Evolutionary conservation across 108 stramenopile species (phyloP).

Genomic region (Cyclostephanos tholiformis): DNA sequence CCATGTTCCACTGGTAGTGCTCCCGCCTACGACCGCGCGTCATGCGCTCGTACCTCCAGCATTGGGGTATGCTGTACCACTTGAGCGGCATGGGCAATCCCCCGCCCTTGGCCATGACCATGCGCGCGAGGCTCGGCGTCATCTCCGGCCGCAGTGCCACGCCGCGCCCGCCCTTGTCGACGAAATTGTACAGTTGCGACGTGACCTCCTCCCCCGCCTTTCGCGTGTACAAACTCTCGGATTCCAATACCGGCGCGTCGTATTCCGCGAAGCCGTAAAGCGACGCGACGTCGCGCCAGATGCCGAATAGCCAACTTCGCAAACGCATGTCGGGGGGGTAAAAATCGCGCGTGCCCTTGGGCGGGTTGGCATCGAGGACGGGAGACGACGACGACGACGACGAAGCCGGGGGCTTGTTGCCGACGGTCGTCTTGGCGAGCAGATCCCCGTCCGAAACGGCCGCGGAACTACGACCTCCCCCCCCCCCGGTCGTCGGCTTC

Average conservation of each 20-base stretch:
- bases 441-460: constrained; percentile 77
- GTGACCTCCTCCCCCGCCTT: constrained; percentile 99
- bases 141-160: constrained; percentile 95
- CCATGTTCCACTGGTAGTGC: constrained; percentile 99
- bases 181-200: constrained; percentile 96
- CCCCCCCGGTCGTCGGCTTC: background rate
- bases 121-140: constrained; percentile 96
- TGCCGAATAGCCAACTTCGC: constrained; percentile 93
- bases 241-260: constrained; percentile 96
- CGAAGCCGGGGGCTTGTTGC: constrained; percentile 21
- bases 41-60: constrained; percentile 98
- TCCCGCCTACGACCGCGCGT: constrained; percentile 96
- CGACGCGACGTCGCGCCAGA: constrained; percentile 83
- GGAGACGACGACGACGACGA: constrained; percentile 7
- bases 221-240: constrained; percentile 90
- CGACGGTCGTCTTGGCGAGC: constrained; percentile 51
- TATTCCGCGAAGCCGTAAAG: constrained; percentile 94
- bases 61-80: constrained; percentile 97
- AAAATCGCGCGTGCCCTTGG: constrained; percentile 96
- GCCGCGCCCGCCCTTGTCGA: constrained; percentile 92
- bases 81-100: constrained; percentile 92
- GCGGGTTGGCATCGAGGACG: constrained; percentile 74
- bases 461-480: constrained; percentile 69
- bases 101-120: constrained; percentile 96
- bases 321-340: constrained; percentile 96